Evolutionary conservation across 2,329 filamentous ascomycete genomes (phyloP).

Genomic region (Pseudogymnoascus sp.): DNA sequence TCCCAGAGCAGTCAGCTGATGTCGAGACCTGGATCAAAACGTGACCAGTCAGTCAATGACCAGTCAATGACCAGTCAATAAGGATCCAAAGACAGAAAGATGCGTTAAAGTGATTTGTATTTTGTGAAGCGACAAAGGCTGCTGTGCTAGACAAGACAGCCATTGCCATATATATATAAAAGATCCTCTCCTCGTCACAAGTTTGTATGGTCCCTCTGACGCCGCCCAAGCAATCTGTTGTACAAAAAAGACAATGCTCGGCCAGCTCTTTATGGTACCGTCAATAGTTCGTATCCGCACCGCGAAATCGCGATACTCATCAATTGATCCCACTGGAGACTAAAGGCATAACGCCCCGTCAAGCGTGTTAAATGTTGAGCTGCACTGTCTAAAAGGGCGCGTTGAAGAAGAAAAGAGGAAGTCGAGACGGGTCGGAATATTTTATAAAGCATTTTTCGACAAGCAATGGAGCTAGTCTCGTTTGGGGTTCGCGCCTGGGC

Average conservation of each 20-base stretch:
- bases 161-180: conserved; percentile 4
- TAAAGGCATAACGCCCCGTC: conserved; percentile 62
- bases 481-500: conserved; percentile 12
- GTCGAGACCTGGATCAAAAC: not conserved
- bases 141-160: not conserved
- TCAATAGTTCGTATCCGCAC: conserved; percentile 44
- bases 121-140: not conserved
- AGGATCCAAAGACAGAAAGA: not conserved
- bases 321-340: conserved; percentile 52
- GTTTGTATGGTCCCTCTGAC: conserved; percentile 70
- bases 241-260: conserved; percentile 36
- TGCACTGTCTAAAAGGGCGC: conserved; percentile 83
- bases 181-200: not conserved
- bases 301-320: conserved; percentile 54
- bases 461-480: conserved; percentile 14
- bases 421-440: not conserved
- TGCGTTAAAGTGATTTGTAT: not conserved
- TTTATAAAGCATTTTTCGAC: conserved; percentile 1
- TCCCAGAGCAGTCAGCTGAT: not conserved
- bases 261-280: conserved; percentile 52
- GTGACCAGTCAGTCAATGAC: not conserved
- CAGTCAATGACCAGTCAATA: too few relatives aligned
- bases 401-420: conserved; percentile 42
- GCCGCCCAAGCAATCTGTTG: conserved; percentile 62
- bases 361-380: conserved; percentile 56